phyloP scores from a whole-genome alignment of 352 stramenopile genomes.

The Pythium inflatum region DNA sequence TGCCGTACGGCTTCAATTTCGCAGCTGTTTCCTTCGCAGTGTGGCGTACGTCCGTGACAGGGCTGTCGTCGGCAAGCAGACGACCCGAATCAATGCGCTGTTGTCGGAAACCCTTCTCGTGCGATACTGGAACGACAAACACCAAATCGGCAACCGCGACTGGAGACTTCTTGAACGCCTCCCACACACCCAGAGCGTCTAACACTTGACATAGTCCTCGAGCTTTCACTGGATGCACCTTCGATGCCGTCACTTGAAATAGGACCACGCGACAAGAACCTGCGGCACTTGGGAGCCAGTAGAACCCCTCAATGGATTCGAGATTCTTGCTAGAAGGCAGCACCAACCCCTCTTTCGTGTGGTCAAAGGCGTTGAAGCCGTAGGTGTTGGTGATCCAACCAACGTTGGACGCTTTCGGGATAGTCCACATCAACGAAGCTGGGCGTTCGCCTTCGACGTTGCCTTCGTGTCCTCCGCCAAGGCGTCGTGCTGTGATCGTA shows the following conservation, averaged over 20 bases:
- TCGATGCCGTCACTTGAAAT: neutral
- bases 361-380: neutral
- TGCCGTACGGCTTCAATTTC: no score
- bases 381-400: neutral
- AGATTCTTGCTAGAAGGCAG: neutral
- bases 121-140: neutral
- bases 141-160: neutral
- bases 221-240: neutral
- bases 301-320: neutral
- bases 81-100: no score
- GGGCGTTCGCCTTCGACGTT: no score
- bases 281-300: neutral
- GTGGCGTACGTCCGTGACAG: no score
- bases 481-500: no score
- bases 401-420: no score
- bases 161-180: neutral
- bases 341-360: neutral
- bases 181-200: neutral
- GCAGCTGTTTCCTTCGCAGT: no score
- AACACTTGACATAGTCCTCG: neutral
- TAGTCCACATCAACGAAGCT: no score
- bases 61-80: no score
- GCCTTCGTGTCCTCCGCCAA: no score
- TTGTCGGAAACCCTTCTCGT: no score
- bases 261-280: neutral